Percentiles rank a stretch among this genome's conserved stretches.
Conservation (phyloP, 495 filamentous ascomycete genomes). For the Glonium stellatum region DNA sequence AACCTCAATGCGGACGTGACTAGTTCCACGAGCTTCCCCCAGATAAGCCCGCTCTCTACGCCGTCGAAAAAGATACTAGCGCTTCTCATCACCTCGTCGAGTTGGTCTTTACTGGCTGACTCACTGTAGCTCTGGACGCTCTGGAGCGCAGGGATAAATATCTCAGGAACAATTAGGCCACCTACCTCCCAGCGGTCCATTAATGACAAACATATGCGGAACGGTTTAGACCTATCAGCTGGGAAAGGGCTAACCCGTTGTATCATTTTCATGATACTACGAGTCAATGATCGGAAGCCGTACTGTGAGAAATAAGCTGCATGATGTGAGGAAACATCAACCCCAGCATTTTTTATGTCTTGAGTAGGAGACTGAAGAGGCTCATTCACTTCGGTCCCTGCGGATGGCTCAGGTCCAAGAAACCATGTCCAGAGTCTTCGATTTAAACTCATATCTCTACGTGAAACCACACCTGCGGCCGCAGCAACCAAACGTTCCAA, state of each 20-base stretch:
- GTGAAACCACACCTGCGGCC: conserved; percentile 73
- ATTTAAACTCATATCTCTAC: conserved; percentile 95
- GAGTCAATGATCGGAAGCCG: conserved; percentile 65
- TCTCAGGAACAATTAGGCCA: conserved; percentile 72
- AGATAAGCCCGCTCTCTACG: conserved; percentile 89
- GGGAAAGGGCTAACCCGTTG: conserved; percentile 47
- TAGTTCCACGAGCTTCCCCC: conserved; percentile 65
- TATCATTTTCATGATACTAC: conserved; percentile 73
- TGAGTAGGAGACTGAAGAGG: conserved; percentile 43
- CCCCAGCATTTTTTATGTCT: conserved; percentile 41
- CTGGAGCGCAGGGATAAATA: conserved; percentile 80
- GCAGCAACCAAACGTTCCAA: conserved; percentile 73
- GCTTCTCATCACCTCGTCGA: conserved; percentile 82
- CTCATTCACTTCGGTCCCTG: conserved; percentile 39
- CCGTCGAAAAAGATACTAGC: conserved; percentile 96
- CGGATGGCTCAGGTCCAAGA: conserved; percentile 67
- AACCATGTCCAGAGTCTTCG: conserved; percentile 94
- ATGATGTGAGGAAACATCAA: conserved; percentile 40
- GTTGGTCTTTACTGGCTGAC: conserved; percentile 54
- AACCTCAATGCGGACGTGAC: conserved; percentile 49
- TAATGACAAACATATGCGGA: conserved; percentile 83
- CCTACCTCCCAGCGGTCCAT: conserved; percentile 99
- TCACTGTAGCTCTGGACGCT: conserved; percentile 66
- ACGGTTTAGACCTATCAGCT: conserved; percentile 73
- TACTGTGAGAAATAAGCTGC: conserved; percentile 71